These are phyloP conservation scores for Dactylellina parvicollis DNA, from an alignment of 2,329 filamentous ascomycete genomes.

Conservation along the genomic window DNA sequence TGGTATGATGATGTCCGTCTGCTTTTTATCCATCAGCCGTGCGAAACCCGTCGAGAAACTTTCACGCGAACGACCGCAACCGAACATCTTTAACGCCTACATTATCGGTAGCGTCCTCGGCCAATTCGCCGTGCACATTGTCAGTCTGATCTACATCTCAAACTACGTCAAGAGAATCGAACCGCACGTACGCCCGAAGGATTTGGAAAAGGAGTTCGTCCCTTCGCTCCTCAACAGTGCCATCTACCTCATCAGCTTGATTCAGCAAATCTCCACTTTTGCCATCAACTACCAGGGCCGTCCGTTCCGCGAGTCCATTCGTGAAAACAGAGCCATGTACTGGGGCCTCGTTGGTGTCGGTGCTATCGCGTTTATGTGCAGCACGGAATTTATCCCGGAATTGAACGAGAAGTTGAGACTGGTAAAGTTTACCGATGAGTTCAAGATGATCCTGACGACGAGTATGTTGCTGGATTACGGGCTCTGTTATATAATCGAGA, in stretches of 20 bases:
- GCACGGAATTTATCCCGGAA: slow-evolving; percentile 93
- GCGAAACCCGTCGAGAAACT: slow-evolving; percentile 94
- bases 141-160: slow-evolving; percentile 91
- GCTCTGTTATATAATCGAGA: slow-evolving; percentile 87
- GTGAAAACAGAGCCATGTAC: slow-evolving; percentile 98
- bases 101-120: slow-evolving; percentile 97
- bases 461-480: slow-evolving; percentile 89
- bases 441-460: slow-evolving; percentile 84
- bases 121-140: slow-evolving; percentile 95
- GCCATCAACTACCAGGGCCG: slow-evolving; percentile 99
- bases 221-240: slow-evolving; percentile 95
- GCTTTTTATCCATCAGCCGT: slow-evolving; percentile 97
- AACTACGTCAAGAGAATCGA: slow-evolving; percentile 85
- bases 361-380: slow-evolving; percentile 89
- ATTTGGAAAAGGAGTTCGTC: slow-evolving; percentile 92
- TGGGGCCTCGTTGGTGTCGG: slow-evolving; percentile 92
- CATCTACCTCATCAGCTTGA: slow-evolving; percentile 95
- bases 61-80: slow-evolving; percentile 95
- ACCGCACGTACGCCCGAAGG: slow-evolving; percentile 72
- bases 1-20: slow-evolving; percentile 99
- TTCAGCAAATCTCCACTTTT: slow-evolving; percentile 98
- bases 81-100: slow-evolving; percentile 99
- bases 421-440: slow-evolving; percentile 86
- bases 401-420: slow-evolving; percentile 93
- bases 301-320: slow-evolving; percentile 94